These are phyloP conservation scores for Aspergillus sojae DNA, from an alignment of 2,329 filamentous ascomycete genomes.

Conservation along the genomic window DNA sequence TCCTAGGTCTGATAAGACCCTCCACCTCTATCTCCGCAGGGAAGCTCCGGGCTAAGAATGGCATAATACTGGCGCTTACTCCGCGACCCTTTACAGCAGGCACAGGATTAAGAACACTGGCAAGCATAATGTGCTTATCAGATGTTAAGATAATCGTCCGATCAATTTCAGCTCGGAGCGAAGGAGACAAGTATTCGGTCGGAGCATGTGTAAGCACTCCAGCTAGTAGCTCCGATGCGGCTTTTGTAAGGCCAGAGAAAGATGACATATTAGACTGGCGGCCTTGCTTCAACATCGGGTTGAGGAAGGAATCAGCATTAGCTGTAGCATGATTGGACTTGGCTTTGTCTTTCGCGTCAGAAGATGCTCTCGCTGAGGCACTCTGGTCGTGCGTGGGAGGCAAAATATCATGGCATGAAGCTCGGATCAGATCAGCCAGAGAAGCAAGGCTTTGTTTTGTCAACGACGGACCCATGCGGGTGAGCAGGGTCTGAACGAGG, in stretches of 20 bases:
- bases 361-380: conserved; percentile 27
- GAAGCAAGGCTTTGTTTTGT: conserved; percentile 67
- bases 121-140: conserved; percentile 72
- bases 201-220: conserved; percentile 65
- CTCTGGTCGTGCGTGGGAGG: conserved; percentile 46
- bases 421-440: conserved; percentile 63
- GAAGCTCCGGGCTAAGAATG: conserved; percentile 72
- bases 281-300: conserved; percentile 41
- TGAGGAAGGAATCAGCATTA: conserved; percentile 75
- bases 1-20: conserved; percentile 61
- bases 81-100: conserved; percentile 63
- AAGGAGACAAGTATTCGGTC: conserved; percentile 68
- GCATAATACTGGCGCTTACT: conserved; percentile 73
- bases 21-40: conserved; percentile 69
- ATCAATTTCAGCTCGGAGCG: conserved; percentile 74
- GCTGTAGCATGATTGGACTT: conserved; percentile 37
- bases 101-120: conserved; percentile 80
- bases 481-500: conserved; percentile 61
- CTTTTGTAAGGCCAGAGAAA: conserved; percentile 51
- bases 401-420: conserved; percentile 75
- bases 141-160: conserved; percentile 74
- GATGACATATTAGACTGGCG: conserved; percentile 21
- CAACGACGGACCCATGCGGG: conserved; percentile 66
- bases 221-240: conserved; percentile 66
- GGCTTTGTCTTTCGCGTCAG: conserved; percentile 45